These are phyloP conservation scores for Artomyces pyxidatus DNA, from an alignment of 768 basidiomycete genomes.

Conservation along the genomic window DNA sequence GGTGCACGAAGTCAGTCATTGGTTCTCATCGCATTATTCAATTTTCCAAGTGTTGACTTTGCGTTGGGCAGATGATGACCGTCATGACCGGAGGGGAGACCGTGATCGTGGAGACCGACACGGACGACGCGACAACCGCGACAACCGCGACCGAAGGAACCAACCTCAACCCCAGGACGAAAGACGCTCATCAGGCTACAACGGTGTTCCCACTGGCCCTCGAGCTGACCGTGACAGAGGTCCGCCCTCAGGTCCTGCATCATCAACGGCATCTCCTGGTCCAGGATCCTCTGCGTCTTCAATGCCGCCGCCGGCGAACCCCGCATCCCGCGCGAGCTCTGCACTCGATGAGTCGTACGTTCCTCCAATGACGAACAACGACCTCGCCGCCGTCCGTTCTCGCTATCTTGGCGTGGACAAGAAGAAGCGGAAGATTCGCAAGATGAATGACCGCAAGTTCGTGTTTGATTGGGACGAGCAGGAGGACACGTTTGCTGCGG, in stretches of 20 bases:
- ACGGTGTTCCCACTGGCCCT: conserved; percentile 73
- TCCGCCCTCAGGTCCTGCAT: conserved; percentile 23
- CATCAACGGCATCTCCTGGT: conserved; percentile 21
- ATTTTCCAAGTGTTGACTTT: conserved; percentile 4
- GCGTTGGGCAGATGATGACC: conserved; percentile 28
- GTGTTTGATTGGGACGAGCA: conserved; percentile 99
- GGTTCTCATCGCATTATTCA: conserved; percentile 5
- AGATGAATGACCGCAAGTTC: conserved; percentile 94
- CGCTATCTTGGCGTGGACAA: conserved; percentile 92
- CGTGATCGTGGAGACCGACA: conserved; percentile 16
- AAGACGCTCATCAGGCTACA: conserved; percentile 39
- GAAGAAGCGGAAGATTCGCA: conserved; percentile 90
- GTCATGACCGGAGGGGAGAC: conserved; percentile 22
- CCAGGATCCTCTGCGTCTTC: conserved; percentile 27
- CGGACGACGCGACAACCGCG: conserved; percentile 30
- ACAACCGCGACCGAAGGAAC: conserved; percentile 26
- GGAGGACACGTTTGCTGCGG: conserved; percentile 85
- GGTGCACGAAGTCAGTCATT: conserved; percentile 33
- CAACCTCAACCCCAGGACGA: conserved; percentile 22
- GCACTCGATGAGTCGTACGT: conserved; percentile 29
- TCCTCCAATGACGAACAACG: conserved; percentile 71
- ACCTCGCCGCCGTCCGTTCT: conserved; percentile 78
- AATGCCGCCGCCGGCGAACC: conserved; percentile 38
- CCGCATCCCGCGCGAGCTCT: conserved; percentile 26
- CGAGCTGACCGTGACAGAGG: conserved; percentile 61